Percentiles rank a stretch among this genome's conserved stretches.
Evolutionary conservation across 2,329 filamentous ascomycete species (phyloP).

Genomic region (Pseudopyrenochaeta lycopersici): DNA sequence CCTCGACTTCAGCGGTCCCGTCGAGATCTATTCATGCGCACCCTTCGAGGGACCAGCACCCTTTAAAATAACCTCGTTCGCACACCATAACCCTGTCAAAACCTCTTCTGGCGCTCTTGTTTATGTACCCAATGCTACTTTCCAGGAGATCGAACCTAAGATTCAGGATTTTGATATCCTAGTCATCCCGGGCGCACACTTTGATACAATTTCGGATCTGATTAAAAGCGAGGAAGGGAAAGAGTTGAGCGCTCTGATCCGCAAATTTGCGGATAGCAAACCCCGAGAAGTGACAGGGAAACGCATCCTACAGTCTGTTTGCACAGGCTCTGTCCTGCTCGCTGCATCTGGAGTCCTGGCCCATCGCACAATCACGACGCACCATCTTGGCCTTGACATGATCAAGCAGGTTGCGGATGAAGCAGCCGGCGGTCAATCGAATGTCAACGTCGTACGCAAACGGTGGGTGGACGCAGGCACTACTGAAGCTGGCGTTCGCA

Average conservation of each 20-base stretch:
- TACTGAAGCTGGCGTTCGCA: conserved; percentile 41
- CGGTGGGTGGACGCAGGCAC: conserved; percentile 45
- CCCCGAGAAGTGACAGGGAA: conserved; percentile 32
- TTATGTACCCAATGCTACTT: conserved; percentile 40
- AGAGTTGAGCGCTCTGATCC: conserved; percentile 26
- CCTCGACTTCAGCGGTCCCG: conserved; percentile 53
- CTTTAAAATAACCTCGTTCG: conserved; percentile 49
- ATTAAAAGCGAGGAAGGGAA: conserved; percentile 28
- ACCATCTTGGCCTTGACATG: conserved; percentile 44
- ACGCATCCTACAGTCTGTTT: conserved; percentile 51
- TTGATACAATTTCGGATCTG: conserved; percentile 34
- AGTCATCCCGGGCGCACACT: conserved; percentile 49
- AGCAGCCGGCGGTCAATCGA: conserved; percentile 38
- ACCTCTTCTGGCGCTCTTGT: conserved; percentile 35
- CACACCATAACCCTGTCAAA: conserved; percentile 30
- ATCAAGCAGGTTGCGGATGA: conserved; percentile 39
- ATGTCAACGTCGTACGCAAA: conserved; percentile 34
- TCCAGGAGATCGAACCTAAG: conserved; percentile 35
- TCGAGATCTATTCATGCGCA: conserved; percentile 48
- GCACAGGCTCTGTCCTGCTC: conserved; percentile 51
- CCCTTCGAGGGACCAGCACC: conserved; percentile 31
- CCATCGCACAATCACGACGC: conserved; percentile 50
- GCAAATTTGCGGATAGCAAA: conserved; percentile 28
- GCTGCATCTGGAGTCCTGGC: conserved; percentile 49
- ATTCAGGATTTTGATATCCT: conserved; percentile 51